Percentiles rank a stretch among this genome's conserved stretches.
phyloP scores from a whole-genome alignment of 2,329 filamentous ascomycete species.

The Fusarium ambrosium region DNA sequence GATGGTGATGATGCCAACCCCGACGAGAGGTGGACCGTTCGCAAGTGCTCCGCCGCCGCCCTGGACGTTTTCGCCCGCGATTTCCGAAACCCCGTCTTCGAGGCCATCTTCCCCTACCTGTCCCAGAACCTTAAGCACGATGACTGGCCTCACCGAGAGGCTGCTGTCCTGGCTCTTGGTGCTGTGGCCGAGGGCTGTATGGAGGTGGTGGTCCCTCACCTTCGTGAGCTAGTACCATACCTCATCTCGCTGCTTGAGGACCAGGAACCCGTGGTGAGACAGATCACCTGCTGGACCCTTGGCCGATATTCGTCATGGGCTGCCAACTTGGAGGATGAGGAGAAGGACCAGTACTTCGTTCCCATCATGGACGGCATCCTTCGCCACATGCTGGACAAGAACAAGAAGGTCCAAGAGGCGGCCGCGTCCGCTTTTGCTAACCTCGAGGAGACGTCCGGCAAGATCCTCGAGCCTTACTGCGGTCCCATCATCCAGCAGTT shows the following conservation, averaged over 20 bases:
- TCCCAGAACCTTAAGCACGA: slow-evolving; percentile 88
- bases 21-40: slow-evolving; percentile 93
- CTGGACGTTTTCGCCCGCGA: slow-evolving; percentile 94
- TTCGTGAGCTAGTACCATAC: slow-evolving; percentile 91
- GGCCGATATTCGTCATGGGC: slow-evolving; percentile 96
- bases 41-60: slow-evolving; percentile 96
- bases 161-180: slow-evolving; percentile 92
- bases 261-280: slow-evolving; percentile 87
- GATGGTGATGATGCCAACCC: slow-evolving; percentile 85
- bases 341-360: slow-evolving; percentile 85
- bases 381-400: slow-evolving; percentile 93
- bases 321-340: slow-evolving; percentile 76
- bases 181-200: slow-evolving; percentile 97
- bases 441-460: slow-evolving; percentile 92
- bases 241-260: slow-evolving; percentile 89
- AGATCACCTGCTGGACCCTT: slow-evolving; percentile 98
- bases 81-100: slow-evolving; percentile 89
- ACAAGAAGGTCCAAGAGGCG: slow-evolving; percentile 98
- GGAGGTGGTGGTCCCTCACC: slow-evolving; percentile 87
- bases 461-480: slow-evolving; percentile 85
- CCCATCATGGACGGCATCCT: slow-evolving; percentile 98
- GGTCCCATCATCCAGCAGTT: slow-evolving; percentile 92
- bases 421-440: slow-evolving; percentile 96
- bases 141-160: slow-evolving; percentile 94
- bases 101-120: slow-evolving; percentile 91